phyloP scores from a whole-genome alignment of 148 eudicot genomes.

The Silene conica region DNA sequence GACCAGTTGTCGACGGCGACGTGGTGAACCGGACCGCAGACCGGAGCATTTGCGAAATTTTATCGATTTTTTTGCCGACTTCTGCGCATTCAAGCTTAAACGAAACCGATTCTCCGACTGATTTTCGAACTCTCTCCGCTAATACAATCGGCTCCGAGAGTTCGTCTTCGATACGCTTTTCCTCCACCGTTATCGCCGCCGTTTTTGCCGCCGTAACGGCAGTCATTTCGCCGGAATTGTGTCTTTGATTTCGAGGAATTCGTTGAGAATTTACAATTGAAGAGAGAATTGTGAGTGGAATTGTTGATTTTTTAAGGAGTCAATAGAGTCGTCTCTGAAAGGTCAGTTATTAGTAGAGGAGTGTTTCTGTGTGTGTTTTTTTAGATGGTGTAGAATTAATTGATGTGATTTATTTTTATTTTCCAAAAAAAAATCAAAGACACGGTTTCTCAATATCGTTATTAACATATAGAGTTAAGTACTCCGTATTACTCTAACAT shows the following conservation, averaged over 20 bases:
- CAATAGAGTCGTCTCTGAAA: conserved; percentile 2
- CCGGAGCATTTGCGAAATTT: conserved; percentile 45
- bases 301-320: not conserved
- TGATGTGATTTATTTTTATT: not conserved
- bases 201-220: not conserved
- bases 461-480: too few relatives aligned
- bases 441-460: too few relatives aligned
- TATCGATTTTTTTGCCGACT: conserved; percentile 34
- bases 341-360: not conserved
- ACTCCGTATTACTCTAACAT: too few relatives aligned
- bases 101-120: conserved; percentile 30
- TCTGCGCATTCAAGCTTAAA: conserved; percentile 48
- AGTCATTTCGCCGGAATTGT: not conserved
- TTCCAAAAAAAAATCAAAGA: too few relatives aligned
- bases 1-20: conserved; percentile 15
- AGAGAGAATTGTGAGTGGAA: not conserved
- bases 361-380: not conserved
- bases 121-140: conserved; percentile 34
- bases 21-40: conserved; percentile 39
- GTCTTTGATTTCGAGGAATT: not conserved
- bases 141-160: conserved; percentile 46
- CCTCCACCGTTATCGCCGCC: conserved; percentile 16
- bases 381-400: not conserved
- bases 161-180: conserved; percentile 32
- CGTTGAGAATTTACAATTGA: not conserved